These are phyloP conservation scores for Trametes cinnabarina DNA, from an alignment of 768 basidiomycete genomes.

Conservation along the genomic window DNA sequence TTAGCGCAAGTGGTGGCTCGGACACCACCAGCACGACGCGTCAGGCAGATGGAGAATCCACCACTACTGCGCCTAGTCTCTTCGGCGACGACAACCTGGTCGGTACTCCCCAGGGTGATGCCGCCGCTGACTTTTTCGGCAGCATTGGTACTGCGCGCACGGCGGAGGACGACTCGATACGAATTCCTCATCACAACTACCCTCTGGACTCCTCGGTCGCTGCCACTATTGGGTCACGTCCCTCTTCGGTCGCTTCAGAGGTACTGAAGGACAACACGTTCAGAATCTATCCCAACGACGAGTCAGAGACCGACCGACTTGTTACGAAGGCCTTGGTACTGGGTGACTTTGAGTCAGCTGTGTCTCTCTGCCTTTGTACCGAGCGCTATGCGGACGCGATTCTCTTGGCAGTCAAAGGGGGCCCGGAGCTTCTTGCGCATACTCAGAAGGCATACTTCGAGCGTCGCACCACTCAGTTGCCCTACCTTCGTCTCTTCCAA, in stretches of 20 bases:
- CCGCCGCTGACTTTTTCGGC: constrained; percentile 86
- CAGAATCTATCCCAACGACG: constrained; percentile 84
- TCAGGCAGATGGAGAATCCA: constrained; percentile 68
- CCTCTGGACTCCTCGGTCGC: constrained; percentile 87
- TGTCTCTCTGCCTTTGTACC: constrained; percentile 83
- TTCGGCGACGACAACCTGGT: constrained; percentile 75
- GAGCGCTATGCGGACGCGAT: constrained; percentile 95
- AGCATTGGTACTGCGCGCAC: constrained; percentile 59
- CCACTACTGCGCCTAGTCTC: constrained; percentile 82
- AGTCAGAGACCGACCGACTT: constrained; percentile 82
- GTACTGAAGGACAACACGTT: constrained; percentile 77
- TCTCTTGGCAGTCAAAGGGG: constrained; percentile 88
- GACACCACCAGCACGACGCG: constrained; percentile 50
- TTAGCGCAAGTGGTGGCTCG: constrained; percentile 62
- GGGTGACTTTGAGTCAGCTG: constrained; percentile 93
- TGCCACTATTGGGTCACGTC: constrained; percentile 89
- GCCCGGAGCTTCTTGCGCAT: constrained; percentile 77
- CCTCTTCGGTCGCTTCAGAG: constrained; percentile 78
- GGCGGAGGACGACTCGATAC: constrained; percentile 42
- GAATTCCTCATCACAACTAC: constrained; percentile 78
- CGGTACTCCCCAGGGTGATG: constrained; percentile 63
- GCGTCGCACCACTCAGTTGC: constrained; percentile 65
- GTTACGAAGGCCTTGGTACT: constrained; percentile 92
- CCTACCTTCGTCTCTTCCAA: constrained; percentile 93
- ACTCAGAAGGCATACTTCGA: constrained; percentile 96